phyloP scores from a whole-genome alignment of 1,284 basidiomycete species.

The Pseudozyma pruni region DNA sequence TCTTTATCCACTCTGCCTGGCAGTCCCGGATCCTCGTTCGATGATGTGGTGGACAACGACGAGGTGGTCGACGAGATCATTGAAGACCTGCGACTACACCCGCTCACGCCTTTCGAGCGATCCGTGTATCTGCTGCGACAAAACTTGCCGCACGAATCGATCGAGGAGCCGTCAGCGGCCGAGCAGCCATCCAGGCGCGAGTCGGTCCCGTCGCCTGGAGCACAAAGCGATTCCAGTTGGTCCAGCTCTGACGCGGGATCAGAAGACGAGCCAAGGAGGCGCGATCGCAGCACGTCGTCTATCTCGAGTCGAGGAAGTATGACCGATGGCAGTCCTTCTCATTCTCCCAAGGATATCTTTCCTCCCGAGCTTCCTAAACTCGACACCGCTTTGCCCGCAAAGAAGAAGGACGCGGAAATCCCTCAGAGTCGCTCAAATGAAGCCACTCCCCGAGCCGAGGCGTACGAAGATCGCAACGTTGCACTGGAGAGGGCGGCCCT shows the following conservation, averaged over 20 bases:
- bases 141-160: constrained; percentile 6
- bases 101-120: constrained; percentile 27
- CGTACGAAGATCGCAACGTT: constrained; percentile 27
- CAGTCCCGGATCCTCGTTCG: constrained; percentile 21
- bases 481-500: neutral
- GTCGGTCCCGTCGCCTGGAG: neutral
- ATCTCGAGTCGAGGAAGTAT: constrained; percentile 33
- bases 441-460: constrained; percentile 25
- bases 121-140: constrained; percentile 33
- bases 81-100: constrained; percentile 16
- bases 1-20: neutral
- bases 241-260: constrained; percentile 11
- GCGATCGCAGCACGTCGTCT: constrained; percentile 19
- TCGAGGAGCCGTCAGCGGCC: neutral
- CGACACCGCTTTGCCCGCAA: constrained; percentile 9
- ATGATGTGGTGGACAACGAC: constrained; percentile 29
- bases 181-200: neutral
- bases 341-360: neutral
- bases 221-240: neutral
- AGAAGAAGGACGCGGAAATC: neutral
- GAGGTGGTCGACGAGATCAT: constrained; percentile 34
- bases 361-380: constrained; percentile 25
- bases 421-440: constrained; percentile 29
- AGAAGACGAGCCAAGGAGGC: constrained; percentile 17
- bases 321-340: constrained; percentile 9